A percentile compares a stretch with the other conserved stretches of the same genome.
Evolutionary conservation across 2,329 filamentous ascomycete genomes (phyloP).

Genomic region (Periconia sp.): DNA sequence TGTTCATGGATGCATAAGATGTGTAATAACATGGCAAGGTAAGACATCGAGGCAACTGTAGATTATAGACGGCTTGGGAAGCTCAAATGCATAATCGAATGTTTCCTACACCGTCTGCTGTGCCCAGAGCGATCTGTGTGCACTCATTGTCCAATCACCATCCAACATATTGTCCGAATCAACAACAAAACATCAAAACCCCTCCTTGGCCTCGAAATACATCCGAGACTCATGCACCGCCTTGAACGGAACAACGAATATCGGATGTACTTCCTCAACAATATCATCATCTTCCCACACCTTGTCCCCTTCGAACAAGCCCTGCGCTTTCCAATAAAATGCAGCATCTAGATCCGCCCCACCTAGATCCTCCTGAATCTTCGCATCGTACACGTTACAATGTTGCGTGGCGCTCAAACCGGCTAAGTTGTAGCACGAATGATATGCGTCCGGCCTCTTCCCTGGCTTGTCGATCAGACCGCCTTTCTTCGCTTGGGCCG

Average conservation of each 20-base stretch:
- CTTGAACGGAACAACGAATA: constrained; percentile 81
- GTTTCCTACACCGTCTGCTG: too few species aligned
- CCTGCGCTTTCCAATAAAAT: constrained; percentile 54
- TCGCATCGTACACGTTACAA: constrained; percentile 55
- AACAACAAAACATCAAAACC: too few species aligned
- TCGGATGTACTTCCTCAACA: constrained; percentile 75
- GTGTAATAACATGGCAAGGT: too few species aligned
- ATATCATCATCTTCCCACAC: constrained; percentile 75
- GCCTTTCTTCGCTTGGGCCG: constrained; percentile 80
- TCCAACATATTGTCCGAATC: too few species aligned
- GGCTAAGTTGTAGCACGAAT: constrained; percentile 89
- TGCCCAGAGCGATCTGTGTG: too few species aligned
- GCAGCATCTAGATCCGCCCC: constrained; percentile 42
- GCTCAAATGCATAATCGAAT: too few species aligned
- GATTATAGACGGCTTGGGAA: too few species aligned
- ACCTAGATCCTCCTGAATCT: constrained; percentile 37
- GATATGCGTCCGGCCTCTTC: constrained; percentile 86
- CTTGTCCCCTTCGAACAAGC: constrained; percentile 56
- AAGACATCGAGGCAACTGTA: too few species aligned
- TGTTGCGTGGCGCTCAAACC: constrained; percentile 86
- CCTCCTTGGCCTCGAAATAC: constrained; percentile 67
- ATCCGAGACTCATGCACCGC: constrained; percentile 68
- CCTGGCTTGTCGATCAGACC: constrained; percentile 93
- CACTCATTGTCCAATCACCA: too few species aligned
- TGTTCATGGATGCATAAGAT: constrained; percentile 34